These are phyloP conservation scores for Magnolia kwangsiensis DNA, from an alignment of 164 flowering plant genomes.

Conservation along the genomic window DNA sequence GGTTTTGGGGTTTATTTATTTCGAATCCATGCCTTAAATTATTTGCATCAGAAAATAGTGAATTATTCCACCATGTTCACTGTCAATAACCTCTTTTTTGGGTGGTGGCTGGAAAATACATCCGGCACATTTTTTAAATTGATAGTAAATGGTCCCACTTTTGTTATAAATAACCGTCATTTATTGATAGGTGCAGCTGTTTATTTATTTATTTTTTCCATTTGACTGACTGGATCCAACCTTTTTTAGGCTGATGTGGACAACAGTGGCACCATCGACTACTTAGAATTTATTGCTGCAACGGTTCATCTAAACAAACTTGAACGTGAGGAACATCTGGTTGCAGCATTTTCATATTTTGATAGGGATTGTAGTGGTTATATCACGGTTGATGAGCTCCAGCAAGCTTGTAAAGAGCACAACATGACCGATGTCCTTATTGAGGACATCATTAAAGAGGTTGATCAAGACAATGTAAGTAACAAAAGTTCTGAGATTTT, in stretches of 20 bases:
- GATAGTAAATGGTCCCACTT: not conserved
- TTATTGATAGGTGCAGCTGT: not conserved
- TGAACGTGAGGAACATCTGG: slow-evolving; percentile 95
- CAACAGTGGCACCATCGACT: slow-evolving; percentile 94
- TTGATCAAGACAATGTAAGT: slow-evolving; percentile 95
- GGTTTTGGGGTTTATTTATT: not conserved
- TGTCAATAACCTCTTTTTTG: not conserved
- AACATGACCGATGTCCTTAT: slow-evolving; percentile 76
- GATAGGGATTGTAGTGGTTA: slow-evolving; percentile 97
- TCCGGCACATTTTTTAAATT: not conserved
- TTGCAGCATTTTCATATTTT: slow-evolving; percentile 87
- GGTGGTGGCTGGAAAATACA: not conserved
- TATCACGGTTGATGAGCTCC: slow-evolving; percentile 93
- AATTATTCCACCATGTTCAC: not conserved
- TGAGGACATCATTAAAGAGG: slow-evolving; percentile 89
- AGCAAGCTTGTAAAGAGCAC: slow-evolving; percentile 88
- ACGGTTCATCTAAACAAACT: slow-evolving; percentile 90
- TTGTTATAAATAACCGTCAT: not conserved
- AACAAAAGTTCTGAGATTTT: not conserved
- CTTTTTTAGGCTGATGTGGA: slow-evolving; percentile 87
- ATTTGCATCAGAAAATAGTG: not conserved
- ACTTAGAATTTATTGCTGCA: slow-evolving; percentile 93
- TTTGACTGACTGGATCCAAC: slow-evolving; percentile 8
- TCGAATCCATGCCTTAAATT: not conserved
- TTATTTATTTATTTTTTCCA: not conserved